Evolutionary conservation across 805 yeast species (phyloP), one percentile per base, ranked within the genome.

Genomic region (Lipomyces oligophaga): DNA sequence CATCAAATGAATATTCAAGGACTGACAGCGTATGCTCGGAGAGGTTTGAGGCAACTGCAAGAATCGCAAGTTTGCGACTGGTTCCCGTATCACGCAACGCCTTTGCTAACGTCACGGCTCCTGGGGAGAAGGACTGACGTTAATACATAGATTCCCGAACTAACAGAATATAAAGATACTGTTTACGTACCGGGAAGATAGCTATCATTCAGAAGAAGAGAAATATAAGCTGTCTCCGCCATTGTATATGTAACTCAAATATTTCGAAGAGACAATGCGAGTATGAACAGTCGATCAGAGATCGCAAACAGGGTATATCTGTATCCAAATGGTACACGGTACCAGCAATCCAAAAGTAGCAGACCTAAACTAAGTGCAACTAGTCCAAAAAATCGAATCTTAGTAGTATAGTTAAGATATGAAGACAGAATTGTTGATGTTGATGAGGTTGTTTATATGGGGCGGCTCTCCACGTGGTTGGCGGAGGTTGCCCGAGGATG

Each of bases 41-140:
- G 10, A 54, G 35, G 13, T 33, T 34, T 19, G 15, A 44, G 19
- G 47, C 39, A 16, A 27, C 38, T 7, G 38, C 50, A 34, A 70
- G 57, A 13, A 66, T 54, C 4, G 58, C 65, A 1, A 66, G 41
- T 5, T 46, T 47, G 13, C 47, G 49, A 6, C 34, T 36, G 6
- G 67, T 54, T 33, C 59, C 64, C 16, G 56, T 47, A 21, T 45
- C 47, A 16, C 50, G 49, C 31, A 71, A 61, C 13, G 65, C 58
- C 21, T 58, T 58, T 22, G 76, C 83, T 36, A 79, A 59, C 2
- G 75, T 76, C 16, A 75, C 59, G 0, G 80, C 77, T 5, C 83
- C 84, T 52, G 42, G 1, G 74, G 70, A 27, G n/a, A 70, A 55
- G 19, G 5, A 19, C 6, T 4, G 6, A 16, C 7, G 36, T 13